Conservation (phyloP, 805 yeast genomes). For the Spathaspora boniae region DNA sequence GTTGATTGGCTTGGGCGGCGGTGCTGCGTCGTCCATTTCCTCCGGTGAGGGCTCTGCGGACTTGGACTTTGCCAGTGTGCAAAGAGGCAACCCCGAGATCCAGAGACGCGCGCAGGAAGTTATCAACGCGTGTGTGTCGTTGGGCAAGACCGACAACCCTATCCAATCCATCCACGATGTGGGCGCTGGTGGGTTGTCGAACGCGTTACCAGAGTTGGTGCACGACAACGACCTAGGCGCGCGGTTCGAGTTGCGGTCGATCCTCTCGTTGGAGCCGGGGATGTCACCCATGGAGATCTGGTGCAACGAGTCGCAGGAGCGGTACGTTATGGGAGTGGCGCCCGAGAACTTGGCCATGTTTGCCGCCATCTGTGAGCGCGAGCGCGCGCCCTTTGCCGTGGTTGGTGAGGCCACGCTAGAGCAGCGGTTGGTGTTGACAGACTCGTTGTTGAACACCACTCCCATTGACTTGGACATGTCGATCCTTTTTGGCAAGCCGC, state of each 20-base stretch:
- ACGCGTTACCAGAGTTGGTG: slow-evolving; percentile 95
- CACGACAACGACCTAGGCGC: slow-evolving; percentile 98
- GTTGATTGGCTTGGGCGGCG: slow-evolving; percentile 99
- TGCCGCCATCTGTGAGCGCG: slow-evolving; percentile 82
- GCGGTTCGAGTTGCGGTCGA: slow-evolving; percentile 82
- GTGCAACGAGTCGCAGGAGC: slow-evolving; percentile 99
- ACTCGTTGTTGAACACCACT: slow-evolving; percentile 68
- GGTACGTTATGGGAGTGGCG: slow-evolving; percentile 91
- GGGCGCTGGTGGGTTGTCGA: slow-evolving; percentile 98
- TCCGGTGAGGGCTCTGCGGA: slow-evolving; percentile 96
- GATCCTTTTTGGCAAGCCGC: slow-evolving; percentile 93
- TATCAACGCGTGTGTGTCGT: slow-evolving; percentile 86
- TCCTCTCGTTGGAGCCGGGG: slow-evolving; percentile 89
- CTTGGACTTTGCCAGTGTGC: slow-evolving; percentile 97
- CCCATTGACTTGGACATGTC: slow-evolving; percentile 97
- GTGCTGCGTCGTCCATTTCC: slow-evolving; percentile 97
- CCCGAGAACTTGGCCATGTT: slow-evolving; percentile 71
- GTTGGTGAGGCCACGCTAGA: slow-evolving; percentile 93
- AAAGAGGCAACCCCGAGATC: slow-evolving; percentile 99
- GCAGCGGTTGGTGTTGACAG: slow-evolving; percentile 77
- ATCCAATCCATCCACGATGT: slow-evolving; percentile 97
- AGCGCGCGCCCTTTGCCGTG: slow-evolving; percentile 93
- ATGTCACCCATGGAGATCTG: slow-evolving; percentile 99
- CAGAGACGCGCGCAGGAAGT: slow-evolving; percentile 99
- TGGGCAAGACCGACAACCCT: slow-evolving; percentile 64